Percentiles rank a stretch among this genome's conserved stretches.
Evolutionary conservation across 345 rosid genomes (phyloP).

Genomic region (Orychophragmus violaceus): DNA sequence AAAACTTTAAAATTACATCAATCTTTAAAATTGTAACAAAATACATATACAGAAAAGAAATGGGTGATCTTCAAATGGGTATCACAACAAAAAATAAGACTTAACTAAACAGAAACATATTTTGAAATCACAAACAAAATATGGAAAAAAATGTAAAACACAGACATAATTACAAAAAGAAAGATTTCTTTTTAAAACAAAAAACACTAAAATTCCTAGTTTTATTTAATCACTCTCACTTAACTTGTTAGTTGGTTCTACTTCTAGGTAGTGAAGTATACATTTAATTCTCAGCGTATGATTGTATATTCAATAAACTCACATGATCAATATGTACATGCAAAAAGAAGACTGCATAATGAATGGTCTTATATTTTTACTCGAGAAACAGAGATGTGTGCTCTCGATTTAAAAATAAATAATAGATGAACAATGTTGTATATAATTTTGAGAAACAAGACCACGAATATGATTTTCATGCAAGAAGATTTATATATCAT

Average conservation of each 20-base stretch:
- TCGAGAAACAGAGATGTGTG: background rate
- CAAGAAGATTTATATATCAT: background rate
- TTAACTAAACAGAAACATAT: too few species aligned
- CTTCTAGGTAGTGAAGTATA: background rate
- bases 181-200: too few species aligned
- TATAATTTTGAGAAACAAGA: background rate
- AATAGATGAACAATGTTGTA: background rate
- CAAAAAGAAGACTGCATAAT: background rate
- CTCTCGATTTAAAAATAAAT: background rate
- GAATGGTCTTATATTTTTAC: background rate
- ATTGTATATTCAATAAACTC: background rate
- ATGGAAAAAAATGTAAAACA: too few species aligned
- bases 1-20: too few species aligned
- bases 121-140: too few species aligned
- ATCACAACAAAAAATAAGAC: too few species aligned
- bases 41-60: too few species aligned
- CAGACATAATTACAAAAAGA: too few species aligned
- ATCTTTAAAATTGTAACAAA: too few species aligned
- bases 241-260: slow-evolving; percentile 25
- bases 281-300: background rate
- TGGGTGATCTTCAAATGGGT: too few species aligned
- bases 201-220: too few species aligned
- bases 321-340: background rate
- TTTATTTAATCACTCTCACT: background rate
- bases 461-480: background rate